Evolutionary conservation across 2,329 filamentous ascomycete genomes (phyloP).

Genomic region (Epicoccum sorghinum): DNA sequence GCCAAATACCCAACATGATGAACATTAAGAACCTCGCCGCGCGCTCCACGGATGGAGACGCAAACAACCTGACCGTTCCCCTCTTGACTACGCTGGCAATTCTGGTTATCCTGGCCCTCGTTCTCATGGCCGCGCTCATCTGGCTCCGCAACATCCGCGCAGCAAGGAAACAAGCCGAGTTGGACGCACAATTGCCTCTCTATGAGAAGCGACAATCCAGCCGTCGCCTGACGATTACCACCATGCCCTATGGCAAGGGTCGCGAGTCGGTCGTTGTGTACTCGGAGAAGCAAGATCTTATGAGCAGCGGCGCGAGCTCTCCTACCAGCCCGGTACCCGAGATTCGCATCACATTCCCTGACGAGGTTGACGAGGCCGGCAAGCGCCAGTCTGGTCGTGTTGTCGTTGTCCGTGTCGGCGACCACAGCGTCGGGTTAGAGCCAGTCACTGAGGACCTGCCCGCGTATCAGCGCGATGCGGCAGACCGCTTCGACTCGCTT

Average conservation of each 20-base stretch:
- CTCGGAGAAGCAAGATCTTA: slow-evolving; percentile 78
- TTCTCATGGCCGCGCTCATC: slow-evolving; percentile 71
- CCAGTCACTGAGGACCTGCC: slow-evolving; percentile 81
- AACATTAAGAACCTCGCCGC: slow-evolving; percentile 59
- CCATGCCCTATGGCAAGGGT: slow-evolving; percentile 50
- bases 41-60: slow-evolving; percentile 52
- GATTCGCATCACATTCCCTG: slow-evolving; percentile 97
- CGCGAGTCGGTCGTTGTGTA: slow-evolving; percentile 77
- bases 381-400: slow-evolving; percentile 84
- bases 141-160: slow-evolving; percentile 72
- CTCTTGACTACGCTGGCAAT: slow-evolving; percentile 81
- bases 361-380: slow-evolving; percentile 85
- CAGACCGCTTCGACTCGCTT: slow-evolving; percentile 84
- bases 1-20: slow-evolving; percentile 43
- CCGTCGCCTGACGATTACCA: slow-evolving; percentile 64
- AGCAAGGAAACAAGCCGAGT: slow-evolving; percentile 53
- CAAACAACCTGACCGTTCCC: slow-evolving; percentile 70
- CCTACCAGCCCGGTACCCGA: slow-evolving; percentile 84
- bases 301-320: slow-evolving; percentile 75
- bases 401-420: slow-evolving; percentile 88
- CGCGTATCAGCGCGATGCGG: slow-evolving; percentile 83
- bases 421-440: slow-evolving; percentile 86
- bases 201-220: slow-evolving; percentile 66
- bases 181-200: slow-evolving; percentile 63
- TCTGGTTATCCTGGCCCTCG: slow-evolving; percentile 74